These are phyloP conservation scores for Botrytis tulipae DNA, from an alignment of 2,329 filamentous ascomycete species.

Conservation along the genomic window DNA sequence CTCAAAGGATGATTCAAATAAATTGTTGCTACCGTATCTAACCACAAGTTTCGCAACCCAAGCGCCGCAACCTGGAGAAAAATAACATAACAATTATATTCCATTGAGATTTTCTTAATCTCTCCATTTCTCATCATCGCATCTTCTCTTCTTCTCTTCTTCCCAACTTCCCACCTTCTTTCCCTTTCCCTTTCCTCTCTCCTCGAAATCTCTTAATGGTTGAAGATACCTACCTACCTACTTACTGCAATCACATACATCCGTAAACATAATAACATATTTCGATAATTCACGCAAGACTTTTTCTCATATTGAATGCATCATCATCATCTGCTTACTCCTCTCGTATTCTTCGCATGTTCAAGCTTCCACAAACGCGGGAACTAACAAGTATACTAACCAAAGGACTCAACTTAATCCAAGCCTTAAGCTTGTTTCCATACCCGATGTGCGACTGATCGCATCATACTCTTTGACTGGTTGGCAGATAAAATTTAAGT, in stretches of 20 bases:
- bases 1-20: not conserved
- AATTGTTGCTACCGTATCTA: not conserved
- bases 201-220: not conserved
- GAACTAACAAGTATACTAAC: slow-evolving; percentile 14
- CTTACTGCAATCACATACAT: not conserved
- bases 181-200: not conserved
- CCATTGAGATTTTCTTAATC: not conserved
- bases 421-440: slow-evolving; percentile 10
- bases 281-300: not conserved
- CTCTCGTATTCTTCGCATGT: slow-evolving; percentile 17
- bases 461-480: not conserved
- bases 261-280: not conserved
- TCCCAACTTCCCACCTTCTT: too few species aligned
- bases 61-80: slow-evolving; percentile 10
- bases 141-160: not conserved
- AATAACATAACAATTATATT: not conserved
- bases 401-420: not conserved
- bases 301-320: slow-evolving; percentile 12
- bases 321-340: slow-evolving; percentile 12
- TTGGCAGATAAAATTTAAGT: slow-evolving; percentile 1
- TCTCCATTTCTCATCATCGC: not conserved
- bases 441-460: slow-evolving; percentile 18
- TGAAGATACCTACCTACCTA: not conserved
- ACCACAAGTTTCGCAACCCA: not conserved
- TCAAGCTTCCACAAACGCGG: slow-evolving; percentile 14